Evolutionary conservation across 225 moss, liverwort and hornwort species (phyloP), one percentile per base, ranked within the genome.

Genomic region (Antitrichia curtipendula): DNA sequence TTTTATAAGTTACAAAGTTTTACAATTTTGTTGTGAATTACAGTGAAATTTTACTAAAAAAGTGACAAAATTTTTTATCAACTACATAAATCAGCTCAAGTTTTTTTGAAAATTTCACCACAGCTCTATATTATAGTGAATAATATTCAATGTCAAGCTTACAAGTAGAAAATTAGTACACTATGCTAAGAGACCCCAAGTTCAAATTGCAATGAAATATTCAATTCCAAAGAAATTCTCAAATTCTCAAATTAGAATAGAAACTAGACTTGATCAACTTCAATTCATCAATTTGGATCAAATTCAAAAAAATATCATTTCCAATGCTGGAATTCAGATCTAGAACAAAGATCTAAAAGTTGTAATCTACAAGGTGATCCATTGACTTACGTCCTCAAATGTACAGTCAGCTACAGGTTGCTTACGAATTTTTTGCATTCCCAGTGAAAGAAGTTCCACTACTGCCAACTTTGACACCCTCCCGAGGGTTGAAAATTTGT

Each of bases 171-270:
- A 31, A 49, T 32, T 32, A 20, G 1, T 32, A 12, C 7, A 49
- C 0, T 31, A 0, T 49, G 7, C 1, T 47, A 7, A 47, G 1
- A 19, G 1, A 11, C 1, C 9, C 7, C 31, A 74, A 49, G 8
- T 52, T 52, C 8, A 50, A 75, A 75, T 34, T 52, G 8, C 8
- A 21, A 75, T 8, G 12, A 22, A 52, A 8, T 21, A 34, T 34
- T 34, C 34, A 19, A 52, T 75, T 34, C 52, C 5, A 75, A 52
- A 2, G 32, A 21, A 50, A 52, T 4, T 2, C 4, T 49, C 29
- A 4, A 73, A 18, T 50, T 52, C 20, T 22, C 22, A 52, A 22
- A 52, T 34, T 22, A 8, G 9, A 22, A 2, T 52, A 36, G 14
- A 76, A 36, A 23, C 2, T 53, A 53, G 10, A n/a, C 15, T 53